phyloP scores from a whole-genome alignment of 148 eudicot genomes.

The Silene conica region DNA sequence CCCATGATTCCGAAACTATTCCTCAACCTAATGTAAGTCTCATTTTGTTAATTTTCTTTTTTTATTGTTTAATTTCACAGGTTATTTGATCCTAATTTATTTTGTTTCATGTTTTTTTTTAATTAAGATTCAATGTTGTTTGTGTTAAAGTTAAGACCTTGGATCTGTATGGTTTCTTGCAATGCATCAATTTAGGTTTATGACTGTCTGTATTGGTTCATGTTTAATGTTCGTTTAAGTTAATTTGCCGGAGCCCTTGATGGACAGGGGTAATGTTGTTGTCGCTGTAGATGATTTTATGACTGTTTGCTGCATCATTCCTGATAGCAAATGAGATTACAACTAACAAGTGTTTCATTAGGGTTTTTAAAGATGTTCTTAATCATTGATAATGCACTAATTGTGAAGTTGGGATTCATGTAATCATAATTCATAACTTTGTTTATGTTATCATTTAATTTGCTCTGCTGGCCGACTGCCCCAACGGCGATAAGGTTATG shows the following conservation, averaged over 20 bases:
- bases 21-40: slow-evolving; percentile 13
- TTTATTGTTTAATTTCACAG: background rate
- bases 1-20: background rate
- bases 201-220: background rate
- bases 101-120: background rate
- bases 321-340: too few species aligned
- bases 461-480: background rate
- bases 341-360: too few species aligned
- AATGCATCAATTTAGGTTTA: background rate
- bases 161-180: background rate
- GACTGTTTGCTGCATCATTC: background rate
- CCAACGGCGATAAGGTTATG: too few species aligned
- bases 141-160: background rate
- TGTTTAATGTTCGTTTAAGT: too few species aligned
- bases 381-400: background rate
- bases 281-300: background rate
- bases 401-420: background rate
- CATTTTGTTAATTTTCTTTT: background rate
- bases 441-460: too few species aligned
- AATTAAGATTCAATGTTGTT: background rate
- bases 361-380: too few species aligned
- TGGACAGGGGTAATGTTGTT: background rate
- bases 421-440: background rate
- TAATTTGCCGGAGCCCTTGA: too few species aligned
- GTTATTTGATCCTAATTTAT: background rate